phyloP scores from a whole-genome alignment of 495 filamentous ascomycete species.

The Ramalina intermedia region DNA sequence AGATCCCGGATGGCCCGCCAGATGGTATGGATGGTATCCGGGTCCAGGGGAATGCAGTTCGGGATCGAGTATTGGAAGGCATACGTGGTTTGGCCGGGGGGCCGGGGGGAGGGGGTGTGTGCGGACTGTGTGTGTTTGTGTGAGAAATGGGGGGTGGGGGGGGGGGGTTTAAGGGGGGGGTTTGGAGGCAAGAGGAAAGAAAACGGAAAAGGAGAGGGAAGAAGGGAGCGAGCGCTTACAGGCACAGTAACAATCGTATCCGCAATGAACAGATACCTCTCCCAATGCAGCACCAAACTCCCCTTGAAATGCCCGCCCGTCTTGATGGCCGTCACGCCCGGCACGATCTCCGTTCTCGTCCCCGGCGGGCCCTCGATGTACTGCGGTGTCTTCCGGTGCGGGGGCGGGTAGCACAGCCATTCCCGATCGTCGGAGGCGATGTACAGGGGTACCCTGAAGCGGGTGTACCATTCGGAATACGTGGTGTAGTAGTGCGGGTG shows the following conservation, averaged over 20 bases:
- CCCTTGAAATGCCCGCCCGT: constrained; percentile 65
- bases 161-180: too few relatives aligned
- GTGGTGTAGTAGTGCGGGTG: constrained; percentile 72
- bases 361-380: constrained; percentile 11
- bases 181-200: too few relatives aligned
- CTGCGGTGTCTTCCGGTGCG: constrained; percentile 11
- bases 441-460: constrained; percentile 46
- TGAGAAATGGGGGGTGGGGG: constrained; percentile 7
- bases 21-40: constrained; percentile 25
- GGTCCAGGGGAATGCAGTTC: constrained; percentile 58
- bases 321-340: constrained; percentile 47
- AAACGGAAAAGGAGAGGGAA: too few relatives aligned
- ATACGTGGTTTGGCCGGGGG: constrained; percentile 43
- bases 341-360: constrained; percentile 23
- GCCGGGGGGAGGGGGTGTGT: constrained; percentile 22
- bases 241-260: constrained; percentile 59
- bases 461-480: constrained; percentile 46
- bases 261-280: constrained; percentile 46
- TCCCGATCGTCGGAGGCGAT: constrained; percentile 42
- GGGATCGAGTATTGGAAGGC: constrained; percentile 69
- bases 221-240: background rate
- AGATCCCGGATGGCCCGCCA: constrained; percentile 26
- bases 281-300: constrained; percentile 46
- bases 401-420: constrained; percentile 38
- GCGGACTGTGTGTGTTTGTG: constrained; percentile 20